These are phyloP conservation scores for Papilionanthe hybrid DNA, from an alignment of 116 monocot genomes.

Conservation along the genomic window DNA sequence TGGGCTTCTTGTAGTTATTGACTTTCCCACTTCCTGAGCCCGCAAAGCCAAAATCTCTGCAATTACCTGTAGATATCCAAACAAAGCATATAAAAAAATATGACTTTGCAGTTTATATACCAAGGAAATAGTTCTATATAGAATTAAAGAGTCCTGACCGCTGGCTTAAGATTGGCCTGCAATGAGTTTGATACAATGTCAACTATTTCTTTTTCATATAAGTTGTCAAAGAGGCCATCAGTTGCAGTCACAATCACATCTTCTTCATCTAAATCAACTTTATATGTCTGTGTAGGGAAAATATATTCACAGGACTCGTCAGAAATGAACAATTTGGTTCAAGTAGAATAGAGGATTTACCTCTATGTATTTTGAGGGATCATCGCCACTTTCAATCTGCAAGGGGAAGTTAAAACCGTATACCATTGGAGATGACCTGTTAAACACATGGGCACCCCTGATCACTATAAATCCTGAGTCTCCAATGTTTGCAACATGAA, in stretches of 20 bases:
- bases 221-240: constrained; percentile 89
- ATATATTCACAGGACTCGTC: not conserved
- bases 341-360: constrained; percentile 19
- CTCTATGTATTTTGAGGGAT: constrained; percentile 66
- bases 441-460: constrained; percentile 55
- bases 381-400: constrained; percentile 80
- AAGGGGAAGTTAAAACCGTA: constrained; percentile 94
- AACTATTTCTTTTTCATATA: constrained; percentile 73
- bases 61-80: constrained; percentile 48
- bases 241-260: constrained; percentile 82
- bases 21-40: constrained; percentile 77
- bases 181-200: constrained; percentile 58
- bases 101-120: too few species aligned
- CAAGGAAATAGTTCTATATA: not conserved
- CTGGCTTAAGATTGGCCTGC: constrained; percentile 46
- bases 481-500: constrained; percentile 83
- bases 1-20: constrained; percentile 50
- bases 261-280: constrained; percentile 57
- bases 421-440: constrained; percentile 75
- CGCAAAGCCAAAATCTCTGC: constrained; percentile 49
- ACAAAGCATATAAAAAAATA: not conserved
- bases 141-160: constrained; percentile 27
- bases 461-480: constrained; percentile 87
- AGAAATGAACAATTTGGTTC: not conserved
- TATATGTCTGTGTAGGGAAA: constrained; percentile 37